Evolutionary conservation across 176 grass and related monocot genomes (phyloP).

Genomic region (Musa beccarii): DNA sequence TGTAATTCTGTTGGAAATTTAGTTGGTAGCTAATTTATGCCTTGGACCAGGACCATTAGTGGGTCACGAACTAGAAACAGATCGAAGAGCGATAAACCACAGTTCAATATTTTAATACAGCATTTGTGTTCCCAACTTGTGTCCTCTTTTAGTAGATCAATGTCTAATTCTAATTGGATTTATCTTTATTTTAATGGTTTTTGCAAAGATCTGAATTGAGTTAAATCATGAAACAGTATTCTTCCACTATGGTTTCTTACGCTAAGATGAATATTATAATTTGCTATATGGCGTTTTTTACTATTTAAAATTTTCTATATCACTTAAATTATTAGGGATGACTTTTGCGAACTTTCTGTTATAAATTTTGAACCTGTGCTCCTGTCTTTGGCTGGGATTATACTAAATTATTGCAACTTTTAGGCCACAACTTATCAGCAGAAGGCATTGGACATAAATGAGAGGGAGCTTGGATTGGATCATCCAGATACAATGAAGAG

Average conservation of each 20-base stretch:
- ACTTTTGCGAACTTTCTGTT: no score
- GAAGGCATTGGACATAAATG: conserved; percentile 97
- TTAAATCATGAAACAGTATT: neutral
- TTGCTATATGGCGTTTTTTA: no score
- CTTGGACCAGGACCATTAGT: neutral
- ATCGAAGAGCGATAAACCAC: no score
- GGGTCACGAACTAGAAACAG: no score
- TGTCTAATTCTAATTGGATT: no score
- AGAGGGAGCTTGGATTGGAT: conserved; percentile 96
- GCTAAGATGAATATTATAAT: neutral
- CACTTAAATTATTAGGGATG: no score
- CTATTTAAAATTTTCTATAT: no score
- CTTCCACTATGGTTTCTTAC: neutral
- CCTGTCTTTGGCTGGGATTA: conserved; percentile 19
- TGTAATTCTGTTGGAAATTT: neutral
- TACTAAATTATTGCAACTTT: conserved; percentile 30
- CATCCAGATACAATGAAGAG: conserved; percentile 99
- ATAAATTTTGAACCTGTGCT: conserved; percentile 8
- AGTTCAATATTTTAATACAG: no score
- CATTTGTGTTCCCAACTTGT: no score
- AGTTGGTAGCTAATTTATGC: neutral
- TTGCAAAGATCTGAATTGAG: neutral
- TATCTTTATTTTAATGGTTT: neutral
- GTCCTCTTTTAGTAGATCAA: no score
- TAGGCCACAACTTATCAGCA: conserved; percentile 99